Base-by-base conservation (phyloP, 2,329 filamentous ascomycete species). In the Penicillium sp. region DNA sequence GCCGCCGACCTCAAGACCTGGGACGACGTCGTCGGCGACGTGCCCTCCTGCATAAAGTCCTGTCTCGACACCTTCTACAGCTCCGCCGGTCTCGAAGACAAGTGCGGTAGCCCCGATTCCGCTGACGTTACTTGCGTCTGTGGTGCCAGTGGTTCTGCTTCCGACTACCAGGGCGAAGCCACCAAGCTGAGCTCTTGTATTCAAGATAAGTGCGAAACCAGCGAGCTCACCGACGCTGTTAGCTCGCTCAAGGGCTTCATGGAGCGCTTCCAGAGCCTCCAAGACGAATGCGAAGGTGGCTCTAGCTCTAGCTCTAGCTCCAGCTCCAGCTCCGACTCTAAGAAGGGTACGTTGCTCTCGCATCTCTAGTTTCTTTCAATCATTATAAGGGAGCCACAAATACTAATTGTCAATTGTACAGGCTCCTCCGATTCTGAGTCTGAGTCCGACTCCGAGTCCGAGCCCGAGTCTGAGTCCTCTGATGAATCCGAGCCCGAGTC, bases 31-130 rank as follows among this genome's bases (percentile, higher is more conserved):
- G 43, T 60, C 7, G 57, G 57, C 20, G 55, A 60, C 39, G 39
- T 55, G 24, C 57, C 55, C 22, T 31, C 47, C 20, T 60, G 57
- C 38, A 40, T 55, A 1, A 55, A 57, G 42, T 50, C 35, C 9
- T 60, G 57, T 13, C 35, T 55, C 3, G 31, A 47, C 55, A 26
- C 55, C 32, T 60, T 51, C 43, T 60, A 60, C 49, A 55, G 24
- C 29, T 18, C 44, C 26, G 14, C 47, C 14, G 57, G 55, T 38
- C 20, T 60, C 13, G 29, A 60, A 29, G 35, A 38, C 31, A 39
- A 54, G 34, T 60, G 57, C 20, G 57, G 57, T 39, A 52, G 46
- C 34, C 2, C 54, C 5, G 50, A 55, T 14, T 14, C 31, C 13
- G 55, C 55, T 37, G 39, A n/a, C 9, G 2, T 49, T 18, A 32